Evolutionary conservation across 208 protist species (phyloP).

Genomic region (Acanthamoeba royreba): DNA sequence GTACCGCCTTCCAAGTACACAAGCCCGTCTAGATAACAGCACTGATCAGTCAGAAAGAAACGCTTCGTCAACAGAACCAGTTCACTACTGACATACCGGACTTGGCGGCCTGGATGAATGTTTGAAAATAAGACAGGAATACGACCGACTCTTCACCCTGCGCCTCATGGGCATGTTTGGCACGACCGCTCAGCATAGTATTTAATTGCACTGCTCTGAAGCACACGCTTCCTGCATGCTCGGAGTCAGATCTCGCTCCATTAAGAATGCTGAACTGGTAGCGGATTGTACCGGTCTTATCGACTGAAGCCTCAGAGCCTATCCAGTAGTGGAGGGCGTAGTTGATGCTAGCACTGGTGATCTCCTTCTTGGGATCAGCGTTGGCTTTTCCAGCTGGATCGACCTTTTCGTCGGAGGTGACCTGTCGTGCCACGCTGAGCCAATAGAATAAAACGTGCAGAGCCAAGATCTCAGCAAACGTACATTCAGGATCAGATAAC

Average conservation of each 20-base stretch:
- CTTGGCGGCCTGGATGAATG: neutral
- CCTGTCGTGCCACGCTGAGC: too few species aligned
- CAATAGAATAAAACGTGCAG: too few species aligned
- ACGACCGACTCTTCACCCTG: neutral
- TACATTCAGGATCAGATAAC: neutral
- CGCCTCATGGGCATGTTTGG: neutral
- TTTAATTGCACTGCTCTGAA: conserved; percentile 33
- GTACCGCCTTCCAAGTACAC: conserved; percentile 14
- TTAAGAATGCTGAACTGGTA: too few species aligned
- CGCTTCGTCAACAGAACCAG: too few species aligned
- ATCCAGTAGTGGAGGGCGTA: conserved; percentile 31
- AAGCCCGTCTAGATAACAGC: neutral
- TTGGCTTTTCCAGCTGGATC: neutral
- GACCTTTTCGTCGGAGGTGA: neutral
- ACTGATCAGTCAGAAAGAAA: neutral
- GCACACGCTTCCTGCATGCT: conserved; percentile 6
- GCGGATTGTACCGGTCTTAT: neutral
- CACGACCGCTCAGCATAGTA: neutral
- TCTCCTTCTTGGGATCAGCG: neutral
- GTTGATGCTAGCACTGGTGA: neutral
- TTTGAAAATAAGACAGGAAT: conserved; percentile 9
- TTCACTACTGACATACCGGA: too few species aligned
- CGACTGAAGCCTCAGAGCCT: neutral
- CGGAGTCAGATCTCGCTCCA: too few species aligned
- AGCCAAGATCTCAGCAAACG: too few species aligned